Conservation (phyloP, 2,329 filamentous ascomycete species). For the Cephalotrichum gorgonifer region DNA sequence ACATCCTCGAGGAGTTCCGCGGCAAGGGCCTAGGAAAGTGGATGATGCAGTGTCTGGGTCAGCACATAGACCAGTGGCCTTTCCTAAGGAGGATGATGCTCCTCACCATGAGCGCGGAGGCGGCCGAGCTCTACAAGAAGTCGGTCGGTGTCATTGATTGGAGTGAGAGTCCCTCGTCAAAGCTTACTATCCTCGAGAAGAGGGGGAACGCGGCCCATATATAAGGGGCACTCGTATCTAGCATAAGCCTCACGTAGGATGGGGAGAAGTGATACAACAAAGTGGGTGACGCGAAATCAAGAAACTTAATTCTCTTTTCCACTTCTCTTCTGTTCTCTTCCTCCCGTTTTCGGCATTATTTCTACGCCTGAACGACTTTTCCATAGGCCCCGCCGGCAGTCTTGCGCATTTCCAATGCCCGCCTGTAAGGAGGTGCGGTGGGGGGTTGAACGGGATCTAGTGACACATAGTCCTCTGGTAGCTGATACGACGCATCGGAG, state of each 20-base stretch:
- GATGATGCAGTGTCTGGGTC: conserved; percentile 51
- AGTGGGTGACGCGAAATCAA: not conserved
- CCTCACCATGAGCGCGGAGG: conserved; percentile 24
- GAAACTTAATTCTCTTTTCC: no score
- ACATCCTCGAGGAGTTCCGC: conserved; percentile 49
- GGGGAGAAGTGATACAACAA: not conserved
- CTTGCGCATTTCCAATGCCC: conserved; percentile 69
- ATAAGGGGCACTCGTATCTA: not conserved
- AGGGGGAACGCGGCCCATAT: conserved; percentile 21
- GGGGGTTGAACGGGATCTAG: conserved; percentile 91
- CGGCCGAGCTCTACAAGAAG: conserved; percentile 34
- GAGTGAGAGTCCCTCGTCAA: conserved; percentile 28
- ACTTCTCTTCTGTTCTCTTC: no score
- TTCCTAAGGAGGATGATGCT: conserved; percentile 50
- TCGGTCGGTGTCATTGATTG: conserved; percentile 34
- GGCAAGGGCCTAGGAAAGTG: conserved; percentile 53
- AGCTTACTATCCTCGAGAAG: conserved; percentile 30
- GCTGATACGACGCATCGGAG: conserved; percentile 84
- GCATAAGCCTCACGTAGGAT: not conserved
- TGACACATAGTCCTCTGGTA: conserved; percentile 77
- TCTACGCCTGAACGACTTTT: conserved; percentile 40
- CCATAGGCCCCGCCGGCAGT: conserved; percentile 66
- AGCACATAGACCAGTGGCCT: conserved; percentile 44
- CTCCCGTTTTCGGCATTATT: no score
- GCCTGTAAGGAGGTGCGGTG: conserved; percentile 90